These are phyloP conservation scores for Ammopiptanthus mongolicus DNA, from an alignment of 306 rosid genomes.

Conservation along the genomic window DNA sequence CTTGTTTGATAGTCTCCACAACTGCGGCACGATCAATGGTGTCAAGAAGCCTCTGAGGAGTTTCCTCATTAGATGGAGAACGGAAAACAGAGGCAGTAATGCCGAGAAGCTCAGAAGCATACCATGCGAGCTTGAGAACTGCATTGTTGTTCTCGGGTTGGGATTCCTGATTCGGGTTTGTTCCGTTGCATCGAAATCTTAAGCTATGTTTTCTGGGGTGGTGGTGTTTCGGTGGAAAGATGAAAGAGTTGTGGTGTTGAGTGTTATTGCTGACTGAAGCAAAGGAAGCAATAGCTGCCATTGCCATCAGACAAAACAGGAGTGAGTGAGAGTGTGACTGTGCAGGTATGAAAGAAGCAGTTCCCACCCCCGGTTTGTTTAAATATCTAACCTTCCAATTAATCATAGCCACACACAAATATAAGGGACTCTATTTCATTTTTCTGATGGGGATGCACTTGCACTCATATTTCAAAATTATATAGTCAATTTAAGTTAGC, in stretches of 20 bases:
- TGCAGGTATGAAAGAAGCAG: background rate
- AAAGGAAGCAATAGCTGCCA: conserved; percentile 37
- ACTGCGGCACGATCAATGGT: conserved; percentile 46
- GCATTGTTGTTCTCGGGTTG: conserved; percentile 44
- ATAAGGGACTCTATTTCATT: background rate
- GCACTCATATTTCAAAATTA: too few species aligned
- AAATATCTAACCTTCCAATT: conserved; percentile 19
- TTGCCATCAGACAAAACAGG: conserved; percentile 18
- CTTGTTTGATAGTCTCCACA: conserved; percentile 32
- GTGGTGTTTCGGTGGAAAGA: conserved; percentile 30
- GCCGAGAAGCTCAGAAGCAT: conserved; percentile 84
- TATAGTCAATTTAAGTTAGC: too few species aligned
- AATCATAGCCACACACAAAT: conserved; percentile 33
- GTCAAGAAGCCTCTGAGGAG: conserved; percentile 38
- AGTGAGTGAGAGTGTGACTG: background rate
- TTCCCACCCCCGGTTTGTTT: background rate
- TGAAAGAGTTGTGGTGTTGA: background rate
- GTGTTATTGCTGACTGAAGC: conserved; percentile 32
- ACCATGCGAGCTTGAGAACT: conserved; percentile 80
- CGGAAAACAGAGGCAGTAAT: conserved; percentile 78
- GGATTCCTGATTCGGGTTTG: conserved; percentile 38
- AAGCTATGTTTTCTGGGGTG: conserved; percentile 10
- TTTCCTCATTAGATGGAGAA: conserved; percentile 33
- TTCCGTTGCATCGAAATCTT: conserved; percentile 53
- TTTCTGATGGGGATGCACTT: background rate